Evolutionary conservation across 257 asterid genomes (phyloP).

Genomic region (Plantago elongata): DNA sequence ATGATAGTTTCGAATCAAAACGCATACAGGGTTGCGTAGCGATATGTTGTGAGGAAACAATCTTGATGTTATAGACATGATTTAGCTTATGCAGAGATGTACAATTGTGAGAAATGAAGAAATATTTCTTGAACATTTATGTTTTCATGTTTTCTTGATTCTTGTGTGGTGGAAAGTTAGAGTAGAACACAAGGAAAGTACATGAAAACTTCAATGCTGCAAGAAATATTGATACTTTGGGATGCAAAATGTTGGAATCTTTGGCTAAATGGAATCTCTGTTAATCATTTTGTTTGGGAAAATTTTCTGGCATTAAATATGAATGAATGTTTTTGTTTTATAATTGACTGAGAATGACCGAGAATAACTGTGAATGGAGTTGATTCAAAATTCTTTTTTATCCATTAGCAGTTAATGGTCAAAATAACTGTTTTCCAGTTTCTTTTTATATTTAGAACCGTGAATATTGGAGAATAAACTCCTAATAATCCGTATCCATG

Average conservation of each 20-base stretch:
- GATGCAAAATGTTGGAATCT: slow-evolving; percentile 16
- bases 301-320: neutral
- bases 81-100: neutral
- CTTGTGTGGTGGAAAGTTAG: slow-evolving; percentile 16
- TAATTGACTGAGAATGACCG: neutral
- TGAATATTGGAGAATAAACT: slow-evolving; percentile 30
- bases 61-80: slow-evolving; percentile 32
- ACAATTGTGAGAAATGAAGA: slow-evolving; percentile 14
- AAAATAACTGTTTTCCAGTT: slow-evolving; percentile 9
- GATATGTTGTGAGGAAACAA: slow-evolving; percentile 16
- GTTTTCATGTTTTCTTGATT: slow-evolving; percentile 15
- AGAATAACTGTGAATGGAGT: slow-evolving; percentile 25
- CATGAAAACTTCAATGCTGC: slow-evolving; percentile 20
- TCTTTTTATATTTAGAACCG: slow-evolving; percentile 8
- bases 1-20: slow-evolving; percentile 42
- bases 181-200: slow-evolving; percentile 41
- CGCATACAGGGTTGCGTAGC: slow-evolving; percentile 25
- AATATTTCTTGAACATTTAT: slow-evolving; percentile 1
- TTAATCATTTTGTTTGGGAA: slow-evolving; percentile 1
- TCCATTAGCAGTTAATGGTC: slow-evolving; percentile 41
- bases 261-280: slow-evolving; percentile 5
- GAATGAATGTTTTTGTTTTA: neutral
- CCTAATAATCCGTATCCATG: slow-evolving; percentile 29
- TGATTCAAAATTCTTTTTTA: slow-evolving; percentile 22
- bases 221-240: slow-evolving; percentile 24